These are phyloP conservation scores for Luffa acutangula DNA, from an alignment of 306 rosid genomes.

Conservation along the genomic window DNA sequence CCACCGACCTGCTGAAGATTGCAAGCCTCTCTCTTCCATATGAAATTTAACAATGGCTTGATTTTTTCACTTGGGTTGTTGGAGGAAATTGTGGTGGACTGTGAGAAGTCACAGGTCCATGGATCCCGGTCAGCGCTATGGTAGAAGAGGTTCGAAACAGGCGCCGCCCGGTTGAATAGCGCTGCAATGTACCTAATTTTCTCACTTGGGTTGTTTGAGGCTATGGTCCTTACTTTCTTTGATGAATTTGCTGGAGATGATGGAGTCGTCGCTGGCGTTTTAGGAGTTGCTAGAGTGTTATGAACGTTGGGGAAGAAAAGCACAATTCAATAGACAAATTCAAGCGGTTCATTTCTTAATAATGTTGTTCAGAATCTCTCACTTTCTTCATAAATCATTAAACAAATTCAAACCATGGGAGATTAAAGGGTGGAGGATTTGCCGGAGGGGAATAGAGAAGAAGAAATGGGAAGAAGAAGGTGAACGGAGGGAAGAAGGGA, in stretches of 20 bases:
- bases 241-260: constrained; percentile 6
- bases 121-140: constrained; percentile 50
- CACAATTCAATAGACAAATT: neutral
- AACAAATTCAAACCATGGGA: too few relatives aligned
- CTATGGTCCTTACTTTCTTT: constrained; percentile 11
- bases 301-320: neutral
- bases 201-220: neutral
- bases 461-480: too few relatives aligned
- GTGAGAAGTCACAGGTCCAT: constrained; percentile 63
- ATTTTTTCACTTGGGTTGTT: constrained; percentile 14
- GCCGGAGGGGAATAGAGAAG: too few relatives aligned
- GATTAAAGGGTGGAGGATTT: too few relatives aligned
- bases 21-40: neutral
- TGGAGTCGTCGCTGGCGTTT: constrained; percentile 27
- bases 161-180: constrained; percentile 68
- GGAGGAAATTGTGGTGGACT: constrained; percentile 50
- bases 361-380: too few relatives aligned
- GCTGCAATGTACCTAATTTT: constrained; percentile 23
- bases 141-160: constrained; percentile 69
- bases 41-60: too few relatives aligned
- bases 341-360: neutral
- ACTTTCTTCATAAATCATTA: too few relatives aligned
- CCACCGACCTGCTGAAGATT: neutral
- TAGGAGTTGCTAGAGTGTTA: constrained; percentile 26
- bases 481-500: too few relatives aligned